Evolutionary conservation across 495 filamentous ascomycete species (phyloP).

Genomic region (Penicillium arizonense): DNA sequence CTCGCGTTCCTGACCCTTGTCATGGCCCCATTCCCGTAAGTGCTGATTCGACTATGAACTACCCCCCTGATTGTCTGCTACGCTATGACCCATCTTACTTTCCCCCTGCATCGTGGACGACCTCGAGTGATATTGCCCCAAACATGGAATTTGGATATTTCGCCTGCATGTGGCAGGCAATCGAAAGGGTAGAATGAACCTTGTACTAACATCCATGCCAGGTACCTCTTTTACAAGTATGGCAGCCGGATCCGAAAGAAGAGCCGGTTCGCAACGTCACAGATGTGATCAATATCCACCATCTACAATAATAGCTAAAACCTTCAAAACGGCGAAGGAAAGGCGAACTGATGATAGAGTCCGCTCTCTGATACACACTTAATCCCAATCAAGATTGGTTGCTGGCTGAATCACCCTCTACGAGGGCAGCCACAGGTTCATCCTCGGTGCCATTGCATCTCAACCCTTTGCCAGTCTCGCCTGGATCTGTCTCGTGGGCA

Average conservation of each 20-base stretch:
- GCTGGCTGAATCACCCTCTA: neutral
- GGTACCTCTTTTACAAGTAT: slow-evolving; percentile 64
- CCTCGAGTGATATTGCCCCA: neutral
- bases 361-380: neutral
- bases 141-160: neutral
- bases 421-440: slow-evolving; percentile 7
- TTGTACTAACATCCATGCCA: slow-evolving; percentile 16
- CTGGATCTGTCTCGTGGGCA: neutral
- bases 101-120: slow-evolving; percentile 16
- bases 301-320: too few relatives aligned
- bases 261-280: slow-evolving; percentile 50
- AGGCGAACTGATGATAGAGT: neutral
- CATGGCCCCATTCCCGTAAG: slow-evolving; percentile 69
- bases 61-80: neutral
- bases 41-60: slow-evolving; percentile 9
- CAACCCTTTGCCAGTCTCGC: slow-evolving; percentile 4
- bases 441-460: slow-evolving; percentile 5
- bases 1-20: slow-evolving; percentile 66
- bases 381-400: neutral
- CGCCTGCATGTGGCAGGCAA: slow-evolving; percentile 5
- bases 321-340: too few relatives aligned
- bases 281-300: slow-evolving; percentile 15
- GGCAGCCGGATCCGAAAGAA: slow-evolving; percentile 53
- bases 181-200: neutral
- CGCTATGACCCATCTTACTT: slow-evolving; percentile 13